phyloP scores from a whole-genome alignment of 768 basidiomycete species.

The Collybiopsis confluens region DNA sequence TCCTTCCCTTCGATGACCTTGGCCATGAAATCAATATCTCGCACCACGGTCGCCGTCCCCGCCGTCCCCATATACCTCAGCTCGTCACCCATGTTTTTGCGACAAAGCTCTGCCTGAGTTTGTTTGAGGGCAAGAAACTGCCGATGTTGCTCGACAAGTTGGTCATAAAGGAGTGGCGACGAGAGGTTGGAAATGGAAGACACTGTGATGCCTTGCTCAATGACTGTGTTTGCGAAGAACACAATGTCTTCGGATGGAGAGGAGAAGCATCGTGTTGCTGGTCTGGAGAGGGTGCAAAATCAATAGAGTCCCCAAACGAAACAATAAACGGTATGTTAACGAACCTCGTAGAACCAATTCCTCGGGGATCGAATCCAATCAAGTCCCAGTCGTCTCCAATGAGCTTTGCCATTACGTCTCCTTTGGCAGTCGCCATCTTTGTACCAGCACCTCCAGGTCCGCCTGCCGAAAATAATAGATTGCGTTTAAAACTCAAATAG shows the following conservation, averaged over 20 bases:
- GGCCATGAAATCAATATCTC: slow-evolving; percentile 20
- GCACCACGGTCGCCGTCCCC: slow-evolving; percentile 19
- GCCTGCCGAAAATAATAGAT: slow-evolving; percentile 8
- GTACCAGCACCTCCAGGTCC: slow-evolving; percentile 24
- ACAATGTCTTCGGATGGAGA: slow-evolving; percentile 5
- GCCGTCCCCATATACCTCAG: slow-evolving; percentile 20
- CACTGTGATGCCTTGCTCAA: slow-evolving; percentile 19
- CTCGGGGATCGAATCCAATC: slow-evolving; percentile 26
- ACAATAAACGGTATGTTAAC: background rate
- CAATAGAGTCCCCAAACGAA: background rate
- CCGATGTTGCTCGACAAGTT: slow-evolving; percentile 14
- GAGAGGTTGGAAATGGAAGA: slow-evolving; percentile 12
- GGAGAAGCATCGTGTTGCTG: slow-evolving; percentile 15
- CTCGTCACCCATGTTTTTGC: slow-evolving; percentile 18
- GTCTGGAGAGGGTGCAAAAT: slow-evolving; percentile 6
- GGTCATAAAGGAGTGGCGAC: slow-evolving; percentile 9
- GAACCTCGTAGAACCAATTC: slow-evolving; percentile 18
- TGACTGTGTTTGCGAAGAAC: slow-evolving; percentile 18
- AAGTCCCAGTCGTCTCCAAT: slow-evolving; percentile 24
- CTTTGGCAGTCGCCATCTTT: slow-evolving; percentile 5
- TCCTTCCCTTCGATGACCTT: slow-evolving; percentile 16
- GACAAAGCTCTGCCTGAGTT: slow-evolving; percentile 15
- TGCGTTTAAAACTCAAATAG: background rate
- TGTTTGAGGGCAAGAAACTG: slow-evolving; percentile 19
- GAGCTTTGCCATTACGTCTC: slow-evolving; percentile 11